A percentile compares a stretch with the other conserved stretches of the same genome.
These are phyloP conservation scores for Backusella luteola DNA, from an alignment of 192 early-diverging fungal genomes.

Conservation along the genomic window DNA sequence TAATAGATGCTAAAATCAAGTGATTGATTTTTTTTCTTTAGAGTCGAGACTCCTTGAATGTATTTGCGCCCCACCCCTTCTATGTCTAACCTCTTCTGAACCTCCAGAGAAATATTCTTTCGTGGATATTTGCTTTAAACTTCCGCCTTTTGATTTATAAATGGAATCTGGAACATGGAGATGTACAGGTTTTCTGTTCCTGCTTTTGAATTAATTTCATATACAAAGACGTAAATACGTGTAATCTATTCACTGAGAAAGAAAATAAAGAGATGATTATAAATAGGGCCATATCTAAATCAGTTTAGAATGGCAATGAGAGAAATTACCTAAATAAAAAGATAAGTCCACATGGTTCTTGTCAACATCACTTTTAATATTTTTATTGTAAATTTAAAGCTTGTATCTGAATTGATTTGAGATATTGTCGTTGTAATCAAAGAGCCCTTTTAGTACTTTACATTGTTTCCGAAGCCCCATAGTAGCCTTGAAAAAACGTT, in stretches of 20 bases:
- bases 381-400: not conserved
- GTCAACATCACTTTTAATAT: not conserved
- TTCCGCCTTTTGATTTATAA: not conserved
- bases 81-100: not conserved
- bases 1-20: constrained; percentile 9
- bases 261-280: not conserved
- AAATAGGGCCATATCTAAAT: not conserved
- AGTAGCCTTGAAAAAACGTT: not conserved
- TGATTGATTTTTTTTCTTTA: not conserved
- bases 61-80: not conserved
- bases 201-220: not conserved
- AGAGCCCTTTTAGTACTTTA: not conserved
- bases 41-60: not conserved
- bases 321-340: not conserved
- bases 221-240: not conserved
- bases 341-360: not conserved
- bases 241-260: not conserved
- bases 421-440: not conserved
- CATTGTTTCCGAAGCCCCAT: not conserved
- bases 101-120: not conserved
- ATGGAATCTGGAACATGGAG: not conserved
- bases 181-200: not conserved
- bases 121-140: not conserved
- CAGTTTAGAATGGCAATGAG: not conserved
- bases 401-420: not conserved